A percentile compares a stretch with the other conserved stretches of the same genome.
Evolutionary conservation across 176 grass and related monocot genomes (phyloP).

Genomic region (Rhipidocladum racemiflorum): DNA sequence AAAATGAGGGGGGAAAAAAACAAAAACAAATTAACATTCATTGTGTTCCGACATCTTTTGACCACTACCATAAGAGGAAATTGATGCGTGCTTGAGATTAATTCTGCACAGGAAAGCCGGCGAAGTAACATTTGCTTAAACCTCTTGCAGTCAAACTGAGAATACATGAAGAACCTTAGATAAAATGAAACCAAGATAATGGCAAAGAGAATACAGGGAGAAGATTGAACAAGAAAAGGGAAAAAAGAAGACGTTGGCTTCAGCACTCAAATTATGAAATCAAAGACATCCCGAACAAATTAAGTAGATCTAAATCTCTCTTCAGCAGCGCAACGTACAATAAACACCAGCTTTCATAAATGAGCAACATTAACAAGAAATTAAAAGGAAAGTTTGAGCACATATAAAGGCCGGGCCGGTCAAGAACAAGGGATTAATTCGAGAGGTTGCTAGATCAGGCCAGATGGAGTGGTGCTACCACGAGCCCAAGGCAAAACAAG

Average conservation of each 20-base stretch:
- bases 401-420: not conserved
- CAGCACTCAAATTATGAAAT: not conserved
- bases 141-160: not conserved
- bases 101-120: not conserved
- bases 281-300: not conserved
- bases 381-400: not conserved
- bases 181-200: slow-evolving; percentile 1
- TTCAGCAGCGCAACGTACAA: not conserved
- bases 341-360: not conserved
- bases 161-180: not conserved
- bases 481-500: slow-evolving; percentile 21
- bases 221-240: not conserved
- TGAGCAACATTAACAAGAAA: slow-evolving; percentile 4
- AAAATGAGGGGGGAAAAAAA: slow-evolving; percentile 25
- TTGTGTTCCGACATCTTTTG: not conserved
- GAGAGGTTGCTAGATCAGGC: not conserved
- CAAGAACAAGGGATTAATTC: not conserved
- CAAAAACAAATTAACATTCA: slow-evolving; percentile 7
- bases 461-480: not conserved
- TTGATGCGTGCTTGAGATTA: not conserved
- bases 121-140: not conserved
- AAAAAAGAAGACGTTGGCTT: not conserved
- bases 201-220: not conserved
- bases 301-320: slow-evolving; percentile 23
- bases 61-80: slow-evolving; percentile 23